Base-by-base conservation (phyloP, 2,329 filamentous ascomycete genomes). In the Calycina marina region DNA sequence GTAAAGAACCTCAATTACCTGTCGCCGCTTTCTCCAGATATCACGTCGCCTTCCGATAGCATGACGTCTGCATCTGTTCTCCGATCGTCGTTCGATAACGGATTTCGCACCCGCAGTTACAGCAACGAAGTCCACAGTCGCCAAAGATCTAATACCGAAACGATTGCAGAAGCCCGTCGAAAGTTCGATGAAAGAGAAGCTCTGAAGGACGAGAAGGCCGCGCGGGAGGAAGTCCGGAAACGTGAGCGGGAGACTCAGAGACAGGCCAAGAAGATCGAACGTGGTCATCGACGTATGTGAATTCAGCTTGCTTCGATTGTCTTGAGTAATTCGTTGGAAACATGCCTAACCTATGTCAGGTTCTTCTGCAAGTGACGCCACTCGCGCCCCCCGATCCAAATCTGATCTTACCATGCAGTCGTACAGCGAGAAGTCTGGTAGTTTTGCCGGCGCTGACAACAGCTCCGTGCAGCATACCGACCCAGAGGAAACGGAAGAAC, bases 161-260 rank as follows among this genome's bases (percentile, higher is more conserved):
- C 70, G 25, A 66, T 77, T 18, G 63, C 67, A 27, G 65, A 67
- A 45, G 72, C 70, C 4, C 69, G 72, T 32, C 67, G 68, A 44
- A 72, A 69, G 46, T 77, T 76, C 40, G 63, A 73, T 47, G 66
- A 72, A 47, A 70, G 67, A 48, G 70, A 77, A 50, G 60, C 60
- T 11, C 57, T 57, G 32, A 76, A 77, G 53, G 65, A 74, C 20
- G 71, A 74, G 47, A 75, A 73, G 46, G 69, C 69, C 30, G 69
- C 66, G 11, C 64, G 65, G 9, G 67, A 73, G 42, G 63, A 72
- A 56, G 60, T 67, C 36, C 62, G 61, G 40, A 70, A 67, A 38
- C 62, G 65, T 20, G 70, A 75, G 48, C 69, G 69, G 28, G 62
- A 62, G n/a, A 65, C 69, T 35, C 61, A 58, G 44, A 72, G 65